These are phyloP conservation scores for Globisporangium apiculatum DNA, from an alignment of 352 stramenopile species.

Conservation along the genomic window DNA sequence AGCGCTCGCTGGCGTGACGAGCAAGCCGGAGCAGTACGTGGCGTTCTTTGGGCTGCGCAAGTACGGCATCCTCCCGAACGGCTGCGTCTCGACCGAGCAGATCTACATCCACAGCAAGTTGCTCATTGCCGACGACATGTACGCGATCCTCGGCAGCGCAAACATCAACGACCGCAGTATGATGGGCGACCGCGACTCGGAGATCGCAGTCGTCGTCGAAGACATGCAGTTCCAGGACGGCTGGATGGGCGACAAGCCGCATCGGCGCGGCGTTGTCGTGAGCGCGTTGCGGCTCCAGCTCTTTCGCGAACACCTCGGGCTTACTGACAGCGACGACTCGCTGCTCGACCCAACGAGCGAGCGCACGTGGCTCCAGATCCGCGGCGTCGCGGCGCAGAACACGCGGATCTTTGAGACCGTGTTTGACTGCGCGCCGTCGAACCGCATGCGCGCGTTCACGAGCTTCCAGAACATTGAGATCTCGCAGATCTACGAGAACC, in stretches of 20 bases:
- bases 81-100: conserved; percentile 75
- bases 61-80: conserved; percentile 76
- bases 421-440: conserved; percentile 80
- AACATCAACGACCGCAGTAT: conserved; percentile 96
- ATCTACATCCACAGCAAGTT: conserved; percentile 93
- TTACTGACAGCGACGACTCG: conserved; percentile 48
- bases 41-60: conserved; percentile 81
- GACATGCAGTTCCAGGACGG: conserved; percentile 77
- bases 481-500: conserved; percentile 85
- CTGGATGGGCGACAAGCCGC: conserved; percentile 66
- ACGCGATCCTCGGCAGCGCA: conserved; percentile 88
- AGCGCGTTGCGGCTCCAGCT: conserved; percentile 68
- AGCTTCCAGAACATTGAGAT: conserved; percentile 75
- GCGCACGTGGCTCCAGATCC: conserved; percentile 60
- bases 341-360: conserved; percentile 52
- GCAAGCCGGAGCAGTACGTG: conserved; percentile 68
- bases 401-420: conserved; percentile 76
- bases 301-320: conserved; percentile 75
- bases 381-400: conserved; percentile 47
- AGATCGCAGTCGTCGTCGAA: conserved; percentile 82
- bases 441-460: conserved; percentile 68
- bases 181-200: conserved; percentile 86
- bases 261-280: conserved; percentile 50
- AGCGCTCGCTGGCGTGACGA: conserved; percentile 51
- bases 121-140: conserved; percentile 87